Conservation (phyloP, 1,284 basidiomycete species). For the Pseudozyma sp. region DNA sequence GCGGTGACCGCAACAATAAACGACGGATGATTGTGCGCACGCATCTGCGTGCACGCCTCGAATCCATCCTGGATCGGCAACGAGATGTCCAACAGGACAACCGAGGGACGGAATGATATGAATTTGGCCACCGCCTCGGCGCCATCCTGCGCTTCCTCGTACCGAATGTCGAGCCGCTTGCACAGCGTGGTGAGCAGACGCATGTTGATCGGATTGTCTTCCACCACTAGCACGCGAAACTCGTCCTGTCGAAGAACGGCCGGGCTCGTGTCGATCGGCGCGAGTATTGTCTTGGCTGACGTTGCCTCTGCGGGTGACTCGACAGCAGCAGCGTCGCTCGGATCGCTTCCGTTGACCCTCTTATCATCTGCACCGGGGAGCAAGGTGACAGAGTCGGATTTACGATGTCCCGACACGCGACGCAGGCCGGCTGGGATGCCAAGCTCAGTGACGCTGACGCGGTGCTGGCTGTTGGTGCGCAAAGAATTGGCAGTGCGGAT, state of each 20-base stretch:
- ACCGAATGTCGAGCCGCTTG: slow-evolving; percentile 41
- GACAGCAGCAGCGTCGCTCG: background rate
- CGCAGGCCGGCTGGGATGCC: slow-evolving; percentile 5
- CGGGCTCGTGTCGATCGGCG: slow-evolving; percentile 18
- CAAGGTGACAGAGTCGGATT: background rate
- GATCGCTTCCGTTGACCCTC: slow-evolving; percentile 5
- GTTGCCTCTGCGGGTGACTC: background rate
- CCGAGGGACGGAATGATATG: slow-evolving; percentile 42
- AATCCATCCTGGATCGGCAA: slow-evolving; percentile 59
- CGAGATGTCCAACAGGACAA: slow-evolving; percentile 61
- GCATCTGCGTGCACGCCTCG: slow-evolving; percentile 55
- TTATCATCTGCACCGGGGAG: background rate
- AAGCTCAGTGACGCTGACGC: slow-evolving; percentile 18
- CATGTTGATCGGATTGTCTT: slow-evolving; percentile 65
- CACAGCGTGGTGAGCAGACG: slow-evolving; percentile 50
- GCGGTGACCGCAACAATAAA: slow-evolving; percentile 61
- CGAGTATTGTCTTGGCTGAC: slow-evolving; percentile 4
- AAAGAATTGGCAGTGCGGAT: slow-evolving; percentile 20
- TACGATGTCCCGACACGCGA: slow-evolving; percentile 14
- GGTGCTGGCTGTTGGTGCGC: slow-evolving; percentile 16
- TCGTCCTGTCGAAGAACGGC: slow-evolving; percentile 14
- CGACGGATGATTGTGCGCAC: slow-evolving; percentile 34
- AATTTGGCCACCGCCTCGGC: slow-evolving; percentile 55
- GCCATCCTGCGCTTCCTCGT: slow-evolving; percentile 56
- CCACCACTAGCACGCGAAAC: slow-evolving; percentile 57